phyloP scores from a whole-genome alignment of 768 basidiomycete species.

The Xanthoconium stramineum region DNA sequence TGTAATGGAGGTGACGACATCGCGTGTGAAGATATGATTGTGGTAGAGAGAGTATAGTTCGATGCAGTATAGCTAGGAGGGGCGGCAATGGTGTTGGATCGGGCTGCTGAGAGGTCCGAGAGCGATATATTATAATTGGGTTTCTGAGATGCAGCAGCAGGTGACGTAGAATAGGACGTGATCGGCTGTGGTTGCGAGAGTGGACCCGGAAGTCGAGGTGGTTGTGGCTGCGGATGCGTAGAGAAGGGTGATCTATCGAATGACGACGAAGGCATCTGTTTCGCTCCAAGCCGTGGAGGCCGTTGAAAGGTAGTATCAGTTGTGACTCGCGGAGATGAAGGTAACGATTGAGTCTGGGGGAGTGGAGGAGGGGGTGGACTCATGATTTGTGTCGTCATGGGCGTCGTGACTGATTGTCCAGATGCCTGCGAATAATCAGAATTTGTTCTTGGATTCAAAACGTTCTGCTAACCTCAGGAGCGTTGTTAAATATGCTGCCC shows the following conservation, averaged over 20 bases:
- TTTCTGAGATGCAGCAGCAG: conserved; percentile 23
- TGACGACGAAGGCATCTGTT: conserved; percentile 34
- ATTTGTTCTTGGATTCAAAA: not conserved
- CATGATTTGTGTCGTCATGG: conserved; percentile 11
- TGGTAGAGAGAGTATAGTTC: conserved; percentile 15
- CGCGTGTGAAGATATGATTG: conserved; percentile 21
- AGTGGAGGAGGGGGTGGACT: conserved; percentile 9
- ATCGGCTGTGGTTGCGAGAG: conserved; percentile 19
- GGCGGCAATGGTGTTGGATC: conserved; percentile 15
- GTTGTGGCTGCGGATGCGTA: conserved; percentile 22
- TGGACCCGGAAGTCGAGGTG: conserved; percentile 18
- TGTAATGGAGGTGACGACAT: conserved; percentile 31
- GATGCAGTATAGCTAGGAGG: conserved; percentile 14
- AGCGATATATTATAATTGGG: conserved; percentile 63
- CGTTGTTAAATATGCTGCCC: conserved; percentile 68
- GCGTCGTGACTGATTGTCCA: conserved; percentile 12
- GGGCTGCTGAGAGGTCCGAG: conserved; percentile 25
- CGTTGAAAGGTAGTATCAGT: conserved; percentile 32
- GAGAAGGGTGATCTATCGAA: conserved; percentile 32
- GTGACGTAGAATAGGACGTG: conserved; percentile 8
- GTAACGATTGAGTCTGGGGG: conserved; percentile 35
- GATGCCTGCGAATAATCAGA: conserved; percentile 17
- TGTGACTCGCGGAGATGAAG: conserved; percentile 35
- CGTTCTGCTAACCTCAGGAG: conserved; percentile 26
- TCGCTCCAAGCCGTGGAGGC: conserved; percentile 40